Conservation (phyloP, 768 basidiomycete species). For the Termitomyces sp. region DNA sequence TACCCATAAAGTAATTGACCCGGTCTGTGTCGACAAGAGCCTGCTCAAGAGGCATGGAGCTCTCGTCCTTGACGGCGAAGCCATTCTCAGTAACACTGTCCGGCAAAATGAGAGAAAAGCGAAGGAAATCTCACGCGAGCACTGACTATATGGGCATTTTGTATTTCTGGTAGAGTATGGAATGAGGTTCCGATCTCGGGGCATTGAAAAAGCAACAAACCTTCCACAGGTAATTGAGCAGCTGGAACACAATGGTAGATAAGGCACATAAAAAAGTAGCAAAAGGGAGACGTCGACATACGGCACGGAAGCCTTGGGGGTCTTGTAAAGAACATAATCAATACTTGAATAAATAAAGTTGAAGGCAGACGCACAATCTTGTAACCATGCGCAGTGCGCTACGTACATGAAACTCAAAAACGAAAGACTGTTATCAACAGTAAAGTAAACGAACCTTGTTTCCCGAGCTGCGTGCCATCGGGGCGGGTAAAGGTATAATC, state of each 20-base stretch:
- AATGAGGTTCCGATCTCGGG: neutral
- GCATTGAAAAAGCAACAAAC: constrained; percentile 21
- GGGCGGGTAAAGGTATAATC: constrained; percentile 58
- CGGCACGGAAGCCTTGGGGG: constrained; percentile 60
- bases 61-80: constrained; percentile 64
- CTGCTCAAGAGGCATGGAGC: constrained; percentile 42
- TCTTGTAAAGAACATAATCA: constrained; percentile 28
- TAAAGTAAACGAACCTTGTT: constrained; percentile 36
- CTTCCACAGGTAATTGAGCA: constrained; percentile 69
- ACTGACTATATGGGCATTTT: constrained; percentile 35
- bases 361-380: constrained; percentile 42
- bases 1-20: constrained; percentile 61
- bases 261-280: neutral
- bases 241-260: constrained; percentile 18
- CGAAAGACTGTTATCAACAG: no score
- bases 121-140: neutral
- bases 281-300: constrained; percentile 19
- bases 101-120: constrained; percentile 1
- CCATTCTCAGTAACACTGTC: constrained; percentile 69
- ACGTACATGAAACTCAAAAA: neutral
- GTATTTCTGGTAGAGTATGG: constrained; percentile 26
- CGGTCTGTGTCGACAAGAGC: constrained; percentile 56
- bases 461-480: constrained; percentile 60
- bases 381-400: constrained; percentile 64
- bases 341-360: neutral